phyloP scores from a whole-genome alignment of 345 rosid species.

The Gossypium anomalum region DNA sequence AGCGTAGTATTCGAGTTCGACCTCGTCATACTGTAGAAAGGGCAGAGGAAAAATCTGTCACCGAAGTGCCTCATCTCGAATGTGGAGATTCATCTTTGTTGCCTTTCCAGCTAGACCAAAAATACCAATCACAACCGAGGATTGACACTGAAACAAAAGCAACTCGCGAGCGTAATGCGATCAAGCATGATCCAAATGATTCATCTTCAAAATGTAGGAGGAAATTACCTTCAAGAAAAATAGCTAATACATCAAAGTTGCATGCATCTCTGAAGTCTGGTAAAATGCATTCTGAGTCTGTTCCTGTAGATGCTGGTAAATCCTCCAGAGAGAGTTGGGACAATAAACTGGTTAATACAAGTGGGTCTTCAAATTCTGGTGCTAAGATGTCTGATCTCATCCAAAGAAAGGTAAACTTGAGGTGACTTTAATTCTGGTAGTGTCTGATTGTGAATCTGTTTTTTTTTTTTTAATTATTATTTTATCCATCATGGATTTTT shows the following conservation, averaged over 20 bases:
- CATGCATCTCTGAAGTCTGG: slow-evolving; percentile 67
- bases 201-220: slow-evolving; percentile 54
- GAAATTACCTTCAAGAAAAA: slow-evolving; percentile 60
- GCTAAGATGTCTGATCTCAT: slow-evolving; percentile 67
- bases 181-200: slow-evolving; percentile 68
- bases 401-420: slow-evolving; percentile 75
- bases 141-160: slow-evolving; percentile 40
- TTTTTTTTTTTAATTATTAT: not conserved
- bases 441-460: not conserved
- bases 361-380: slow-evolving; percentile 49
- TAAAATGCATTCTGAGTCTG: slow-evolving; percentile 39
- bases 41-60: slow-evolving; percentile 49
- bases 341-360: slow-evolving; percentile 39
- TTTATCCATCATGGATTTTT: not conserved
- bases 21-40: slow-evolving; percentile 76
- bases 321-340: slow-evolving; percentile 65
- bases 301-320: slow-evolving; percentile 47
- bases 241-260: slow-evolving; percentile 58
- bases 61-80: slow-evolving; percentile 45
- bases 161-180: slow-evolving; percentile 35
- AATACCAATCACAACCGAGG: slow-evolving; percentile 59
- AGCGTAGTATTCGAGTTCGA: slow-evolving; percentile 90
- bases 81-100: slow-evolving; percentile 46
- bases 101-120: slow-evolving; percentile 54
- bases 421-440: not conserved